These are phyloP conservation scores for Diplodia intermedia DNA, from an alignment of 2,329 filamentous ascomycete genomes.

Conservation along the genomic window DNA sequence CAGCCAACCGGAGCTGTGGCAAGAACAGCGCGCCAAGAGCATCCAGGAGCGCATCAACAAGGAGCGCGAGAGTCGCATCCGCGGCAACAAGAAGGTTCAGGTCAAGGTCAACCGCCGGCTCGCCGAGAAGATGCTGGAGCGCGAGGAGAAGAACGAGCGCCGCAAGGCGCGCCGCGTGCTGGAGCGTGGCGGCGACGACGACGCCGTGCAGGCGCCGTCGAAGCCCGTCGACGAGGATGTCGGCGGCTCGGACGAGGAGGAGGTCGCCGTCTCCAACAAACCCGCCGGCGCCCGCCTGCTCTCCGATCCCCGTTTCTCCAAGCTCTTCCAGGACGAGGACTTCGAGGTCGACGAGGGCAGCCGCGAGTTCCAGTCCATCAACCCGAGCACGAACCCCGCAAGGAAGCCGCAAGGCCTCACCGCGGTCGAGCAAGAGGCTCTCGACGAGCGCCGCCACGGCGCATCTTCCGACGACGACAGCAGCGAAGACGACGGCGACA, in stretches of 20 bases:
- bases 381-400: constrained; percentile 74
- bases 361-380: constrained; percentile 84
- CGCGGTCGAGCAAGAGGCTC: constrained; percentile 66
- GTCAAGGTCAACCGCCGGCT: constrained; percentile 87
- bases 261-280: constrained; percentile 47
- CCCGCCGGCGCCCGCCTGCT: constrained; percentile 65
- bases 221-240: constrained; percentile 33
- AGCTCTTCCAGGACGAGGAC: constrained; percentile 90
- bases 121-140: constrained; percentile 67
- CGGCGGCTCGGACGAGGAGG: constrained; percentile 53
- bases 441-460: constrained; percentile 50
- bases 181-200: constrained; percentile 67
- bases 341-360: constrained; percentile 91
- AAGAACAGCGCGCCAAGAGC: constrained; percentile 88
- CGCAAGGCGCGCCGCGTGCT: constrained; percentile 56
- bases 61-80: constrained; percentile 91
- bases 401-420: constrained; percentile 58
- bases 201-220: constrained; percentile 44
- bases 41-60: constrained; percentile 96
- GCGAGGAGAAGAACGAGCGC: constrained; percentile 71
- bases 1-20: constrained; percentile 90
- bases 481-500: constrained; percentile 45
- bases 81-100: constrained; percentile 87
- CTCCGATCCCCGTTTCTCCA: constrained; percentile 83
- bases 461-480: constrained; percentile 44